Base-by-base conservation (phyloP, 2,329 filamentous ascomycete species). In the Sporothrix pseudoabietina region DNA sequence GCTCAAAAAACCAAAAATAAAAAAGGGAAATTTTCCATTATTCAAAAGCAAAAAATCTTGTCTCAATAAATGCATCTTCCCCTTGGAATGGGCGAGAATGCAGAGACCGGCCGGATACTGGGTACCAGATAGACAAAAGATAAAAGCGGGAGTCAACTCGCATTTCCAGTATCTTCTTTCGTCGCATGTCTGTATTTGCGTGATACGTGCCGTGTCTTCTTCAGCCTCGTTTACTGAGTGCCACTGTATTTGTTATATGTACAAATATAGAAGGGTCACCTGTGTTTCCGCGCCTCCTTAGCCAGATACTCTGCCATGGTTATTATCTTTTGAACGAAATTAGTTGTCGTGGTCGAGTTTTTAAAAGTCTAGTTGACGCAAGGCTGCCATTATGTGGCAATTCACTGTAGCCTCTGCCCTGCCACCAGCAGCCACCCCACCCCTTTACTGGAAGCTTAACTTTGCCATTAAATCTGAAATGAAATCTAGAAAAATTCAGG, bases 51-150 rank as follows among this genome's bases (percentile, higher is more conserved):
- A 47, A 26, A 26, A 71, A 59, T 39, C 10, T 47, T 59, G 30
- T 69, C 47, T 55, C 44, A 16, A 26, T 12, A 44, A 49, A 49
- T n/a, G 32, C 14, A 30, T 69, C 55, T 70, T 44, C 26, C 19
- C 49, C 57, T 55, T 55, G 35, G 49, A 19, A 68, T 47, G 44
- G 41, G 7, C 32, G 44, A 19, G 52, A 35, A 30, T 22, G 59
- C n/a, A 55, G 72, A 65, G 71, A 66, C 68, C 49, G 71, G 71
- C 32, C 39, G 61, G 63, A 69, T 32, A 63, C 74, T 68, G 71
- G 74, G 54, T 72, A 73, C 35, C 59, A 74, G 65, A 63, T 75
- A 75, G 74, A 74, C 73, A 68, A 54, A 72, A 59, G 41, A 54
- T 12, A 54, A n/a, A 66, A 26, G n/a, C 19, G 57, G 26, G 6